These are phyloP conservation scores for Mycena vulgaris DNA, from an alignment of 768 basidiomycete species.

Conservation along the genomic window DNA sequence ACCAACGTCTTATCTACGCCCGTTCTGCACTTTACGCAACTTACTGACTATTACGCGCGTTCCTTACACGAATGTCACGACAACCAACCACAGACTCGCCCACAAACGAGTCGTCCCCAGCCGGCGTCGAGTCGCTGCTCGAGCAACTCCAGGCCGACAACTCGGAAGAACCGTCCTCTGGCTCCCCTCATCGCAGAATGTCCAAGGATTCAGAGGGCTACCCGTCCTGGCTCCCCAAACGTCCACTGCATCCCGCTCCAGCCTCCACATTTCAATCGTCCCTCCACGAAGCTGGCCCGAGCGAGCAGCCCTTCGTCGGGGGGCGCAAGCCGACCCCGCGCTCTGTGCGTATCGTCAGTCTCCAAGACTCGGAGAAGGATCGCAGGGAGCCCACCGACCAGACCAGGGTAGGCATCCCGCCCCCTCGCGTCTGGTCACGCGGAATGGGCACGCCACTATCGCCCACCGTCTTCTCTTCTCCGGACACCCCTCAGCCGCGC, in stretches of 20 bases:
- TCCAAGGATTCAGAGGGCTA: conserved; percentile 77
- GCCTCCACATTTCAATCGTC: conserved; percentile 78
- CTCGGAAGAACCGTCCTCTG: conserved; percentile 48
- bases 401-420: conserved; percentile 59
- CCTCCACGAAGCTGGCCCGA: conserved; percentile 51
- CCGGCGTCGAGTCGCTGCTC: conserved; percentile 39
- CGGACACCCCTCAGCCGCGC: conserved; percentile 49
- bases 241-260: conserved; percentile 84
- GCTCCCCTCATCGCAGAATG: conserved; percentile 50
- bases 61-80: conserved; percentile 55
- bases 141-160: conserved; percentile 36
- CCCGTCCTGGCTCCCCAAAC: conserved; percentile 87
- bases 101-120: conserved; percentile 43
- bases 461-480: conserved; percentile 61
- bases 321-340: conserved; percentile 88
- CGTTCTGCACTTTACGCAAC: conserved; percentile 20
- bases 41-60: conserved; percentile 37
- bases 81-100: conserved; percentile 50
- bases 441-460: conserved; percentile 63
- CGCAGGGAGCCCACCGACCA: conserved; percentile 68
- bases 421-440: conserved; percentile 71
- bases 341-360: conserved; percentile 85
- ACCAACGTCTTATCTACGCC: conserved; percentile 33
- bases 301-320: conserved; percentile 57
- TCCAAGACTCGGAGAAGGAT: conserved; percentile 67